Evolutionary conservation across 2,329 filamentous ascomycete species (phyloP).

Genomic region (Xylariaceae sp.): DNA sequence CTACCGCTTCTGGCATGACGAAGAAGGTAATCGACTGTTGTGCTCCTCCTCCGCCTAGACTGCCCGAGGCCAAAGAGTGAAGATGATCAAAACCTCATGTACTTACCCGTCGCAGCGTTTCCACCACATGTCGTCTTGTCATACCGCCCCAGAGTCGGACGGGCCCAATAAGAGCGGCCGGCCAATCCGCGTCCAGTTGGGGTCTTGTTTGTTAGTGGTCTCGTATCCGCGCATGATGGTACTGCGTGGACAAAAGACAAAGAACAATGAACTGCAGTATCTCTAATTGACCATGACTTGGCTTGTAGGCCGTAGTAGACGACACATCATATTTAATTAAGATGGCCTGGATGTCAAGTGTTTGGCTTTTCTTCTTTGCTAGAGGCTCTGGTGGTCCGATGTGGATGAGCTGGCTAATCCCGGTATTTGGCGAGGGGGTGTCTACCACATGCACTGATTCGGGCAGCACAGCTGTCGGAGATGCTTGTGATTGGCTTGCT

Average conservation of each 20-base stretch:
- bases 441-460: constrained; percentile 23
- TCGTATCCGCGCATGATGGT: constrained; percentile 15
- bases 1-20: no score
- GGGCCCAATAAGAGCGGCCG: constrained; percentile 21
- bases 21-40: background rate
- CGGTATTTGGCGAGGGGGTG: background rate
- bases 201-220: background rate
- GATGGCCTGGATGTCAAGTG: background rate
- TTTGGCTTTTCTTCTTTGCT: background rate
- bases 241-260: no score
- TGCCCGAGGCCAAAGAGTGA: background rate
- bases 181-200: constrained; percentile 2
- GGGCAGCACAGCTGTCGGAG: constrained; percentile 1
- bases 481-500: constrained; percentile 6
- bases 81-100: background rate
- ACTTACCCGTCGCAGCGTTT: background rate
- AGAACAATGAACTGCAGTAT: background rate
- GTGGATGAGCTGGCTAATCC: constrained; percentile 6
- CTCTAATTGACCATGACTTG: background rate
- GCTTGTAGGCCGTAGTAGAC: background rate
- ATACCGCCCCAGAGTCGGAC: no score
- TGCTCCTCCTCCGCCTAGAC: no score
- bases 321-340: constrained; percentile 10
- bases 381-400: background rate
- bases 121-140: constrained; percentile 5